phyloP scores from a whole-genome alignment of 2,329 filamentous ascomycete species.

The Monosporascus sp. region DNA sequence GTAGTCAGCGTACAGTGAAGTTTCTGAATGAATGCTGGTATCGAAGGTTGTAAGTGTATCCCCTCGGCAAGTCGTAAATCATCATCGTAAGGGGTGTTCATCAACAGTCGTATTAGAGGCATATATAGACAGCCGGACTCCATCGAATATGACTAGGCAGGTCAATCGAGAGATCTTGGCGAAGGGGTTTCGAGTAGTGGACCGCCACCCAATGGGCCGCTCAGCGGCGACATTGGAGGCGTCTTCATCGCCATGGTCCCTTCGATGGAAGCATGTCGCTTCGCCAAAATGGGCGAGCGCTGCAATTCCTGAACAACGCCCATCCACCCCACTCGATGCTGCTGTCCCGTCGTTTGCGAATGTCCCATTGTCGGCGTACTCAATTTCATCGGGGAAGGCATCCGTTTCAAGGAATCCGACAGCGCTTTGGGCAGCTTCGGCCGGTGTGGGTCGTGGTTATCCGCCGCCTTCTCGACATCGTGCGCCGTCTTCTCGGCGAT shows the following conservation, averaged over 20 bases:
- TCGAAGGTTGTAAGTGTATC: neutral
- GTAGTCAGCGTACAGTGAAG: neutral
- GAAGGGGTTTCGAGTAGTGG: slow-evolving; percentile 13
- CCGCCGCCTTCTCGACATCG: neutral
- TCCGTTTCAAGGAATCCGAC: slow-evolving; percentile 38
- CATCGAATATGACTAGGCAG: neutral
- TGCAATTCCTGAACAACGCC: slow-evolving; percentile 60
- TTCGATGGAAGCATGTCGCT: slow-evolving; percentile 59
- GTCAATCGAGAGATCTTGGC: slow-evolving; percentile 9
- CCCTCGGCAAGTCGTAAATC: neutral
- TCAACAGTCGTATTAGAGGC: neutral
- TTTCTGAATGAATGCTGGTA: neutral
- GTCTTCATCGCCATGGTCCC: slow-evolving; percentile 38
- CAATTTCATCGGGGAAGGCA: slow-evolving; percentile 46
- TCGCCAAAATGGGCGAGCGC: slow-evolving; percentile 54
- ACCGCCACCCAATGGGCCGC: slow-evolving; percentile 7
- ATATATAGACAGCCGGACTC: neutral
- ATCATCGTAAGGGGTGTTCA: neutral
- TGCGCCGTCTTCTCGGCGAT: slow-evolving; percentile 25
- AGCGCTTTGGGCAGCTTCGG: slow-evolving; percentile 35
- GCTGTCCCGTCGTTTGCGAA: slow-evolving; percentile 40
- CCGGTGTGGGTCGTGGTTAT: slow-evolving; percentile 22
- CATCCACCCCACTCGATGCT: slow-evolving; percentile 53
- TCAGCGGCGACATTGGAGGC: slow-evolving; percentile 15
- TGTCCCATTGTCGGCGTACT: slow-evolving; percentile 51